phyloP scores from a whole-genome alignment of 2,329 filamentous ascomycete genomes.

The Laburnicola sp. region DNA sequence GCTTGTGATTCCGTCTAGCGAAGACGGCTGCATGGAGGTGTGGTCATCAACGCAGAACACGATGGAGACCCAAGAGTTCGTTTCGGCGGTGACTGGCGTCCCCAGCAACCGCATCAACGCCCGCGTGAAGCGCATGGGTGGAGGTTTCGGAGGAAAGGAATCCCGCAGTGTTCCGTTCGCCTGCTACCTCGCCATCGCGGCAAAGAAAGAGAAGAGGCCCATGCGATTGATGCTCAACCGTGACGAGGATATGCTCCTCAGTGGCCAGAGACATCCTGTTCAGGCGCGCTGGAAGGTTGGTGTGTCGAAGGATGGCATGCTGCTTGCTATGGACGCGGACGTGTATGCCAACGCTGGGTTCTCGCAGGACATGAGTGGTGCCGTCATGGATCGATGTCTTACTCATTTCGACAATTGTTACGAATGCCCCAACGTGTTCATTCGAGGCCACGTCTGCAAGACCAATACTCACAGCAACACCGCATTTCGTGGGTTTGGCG shows the following conservation, averaged over 20 bases:
- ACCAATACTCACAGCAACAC: constrained; percentile 98
- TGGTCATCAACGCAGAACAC: constrained; percentile 54
- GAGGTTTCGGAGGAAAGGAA: constrained; percentile 94
- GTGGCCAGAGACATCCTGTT: constrained; percentile 91
- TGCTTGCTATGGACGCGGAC: constrained; percentile 87
- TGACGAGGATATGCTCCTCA: constrained; percentile 91
- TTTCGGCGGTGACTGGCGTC: constrained; percentile 79
- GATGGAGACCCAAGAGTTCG: constrained; percentile 60
- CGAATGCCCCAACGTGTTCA: constrained; percentile 77
- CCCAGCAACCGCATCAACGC: constrained; percentile 85
- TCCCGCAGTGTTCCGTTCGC: constrained; percentile 81
- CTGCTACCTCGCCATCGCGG: constrained; percentile 79
- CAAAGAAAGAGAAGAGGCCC: constrained; percentile 78
- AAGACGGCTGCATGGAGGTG: constrained; percentile 92
- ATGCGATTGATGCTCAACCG: constrained; percentile 93
- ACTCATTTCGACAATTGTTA: constrained; percentile 89
- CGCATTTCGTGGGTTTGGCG: constrained; percentile 92
- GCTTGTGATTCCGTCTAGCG: constrained; percentile 79
- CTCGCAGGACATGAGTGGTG: constrained; percentile 67
- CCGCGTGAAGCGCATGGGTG: constrained; percentile 86
- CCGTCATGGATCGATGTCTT: constrained; percentile 81
- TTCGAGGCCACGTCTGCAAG: constrained; percentile 84
- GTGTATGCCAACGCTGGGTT: constrained; percentile 91
- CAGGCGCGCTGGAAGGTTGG: constrained; percentile 86
- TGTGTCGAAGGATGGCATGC: constrained; percentile 85